Percentiles rank a stretch among this genome's conserved stretches.
These are phyloP conservation scores for Spinellus fusiger DNA, from an alignment of 192 early-diverging fungal genomes.

Conservation along the genomic window DNA sequence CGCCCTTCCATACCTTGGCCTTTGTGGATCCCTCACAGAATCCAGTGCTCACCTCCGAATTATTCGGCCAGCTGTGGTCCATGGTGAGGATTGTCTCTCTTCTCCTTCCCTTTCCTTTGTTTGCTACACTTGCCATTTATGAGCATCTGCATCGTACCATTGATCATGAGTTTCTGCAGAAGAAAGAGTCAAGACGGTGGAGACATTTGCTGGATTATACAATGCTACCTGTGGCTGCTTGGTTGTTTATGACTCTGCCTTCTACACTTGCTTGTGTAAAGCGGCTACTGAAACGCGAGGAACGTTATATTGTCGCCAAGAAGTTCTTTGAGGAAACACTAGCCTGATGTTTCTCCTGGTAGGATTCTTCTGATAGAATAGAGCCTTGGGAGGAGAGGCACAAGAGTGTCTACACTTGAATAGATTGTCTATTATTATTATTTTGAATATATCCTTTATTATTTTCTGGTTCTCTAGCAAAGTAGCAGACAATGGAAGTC, in stretches of 20 bases:
- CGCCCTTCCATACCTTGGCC: slow-evolving; percentile 20
- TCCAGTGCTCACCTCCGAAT: slow-evolving; percentile 34
- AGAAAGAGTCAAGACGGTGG: slow-evolving; percentile 33
- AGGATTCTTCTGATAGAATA: not conserved
- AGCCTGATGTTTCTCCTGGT: no score
- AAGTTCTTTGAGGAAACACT: slow-evolving; percentile 33
- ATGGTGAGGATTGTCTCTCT: slow-evolving; percentile 36
- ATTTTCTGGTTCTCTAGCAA: no score
- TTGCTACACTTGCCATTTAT: slow-evolving; percentile 36
- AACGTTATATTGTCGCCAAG: slow-evolving; percentile 34
- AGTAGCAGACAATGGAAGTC: no score
- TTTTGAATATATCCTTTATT: no score
- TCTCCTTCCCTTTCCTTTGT: slow-evolving; percentile 36
- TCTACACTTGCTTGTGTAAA: slow-evolving; percentile 40
- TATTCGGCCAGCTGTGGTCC: slow-evolving; percentile 32
- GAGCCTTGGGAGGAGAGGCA: not conserved
- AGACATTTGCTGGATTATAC: slow-evolving; percentile 32
- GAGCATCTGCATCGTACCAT: slow-evolving; percentile 38
- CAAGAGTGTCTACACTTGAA: not conserved
- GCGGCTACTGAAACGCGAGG: slow-evolving; percentile 24
- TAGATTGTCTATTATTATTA: no score
- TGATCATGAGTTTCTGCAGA: slow-evolving; percentile 32
- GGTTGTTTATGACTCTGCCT: slow-evolving; percentile 47
- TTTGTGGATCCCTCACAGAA: slow-evolving; percentile 25
- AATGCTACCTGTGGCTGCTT: slow-evolving; percentile 38